These are phyloP conservation scores for Suhomyces sp. DNA, from an alignment of 805 yeast genomes.

Conservation along the genomic window DNA sequence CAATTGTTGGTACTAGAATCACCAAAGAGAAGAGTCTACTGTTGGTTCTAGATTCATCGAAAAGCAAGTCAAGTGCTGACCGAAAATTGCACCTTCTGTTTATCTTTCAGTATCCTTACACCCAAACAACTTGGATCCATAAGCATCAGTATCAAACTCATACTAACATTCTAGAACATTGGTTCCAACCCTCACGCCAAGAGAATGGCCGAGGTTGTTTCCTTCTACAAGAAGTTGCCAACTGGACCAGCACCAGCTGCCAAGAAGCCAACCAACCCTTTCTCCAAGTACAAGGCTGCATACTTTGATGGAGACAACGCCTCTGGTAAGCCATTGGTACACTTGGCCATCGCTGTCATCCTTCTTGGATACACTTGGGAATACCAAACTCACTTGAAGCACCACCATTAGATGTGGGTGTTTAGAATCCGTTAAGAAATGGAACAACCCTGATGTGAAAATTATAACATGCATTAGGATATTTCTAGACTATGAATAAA, in stretches of 20 bases:
- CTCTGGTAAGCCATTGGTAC: slow-evolving; percentile 79
- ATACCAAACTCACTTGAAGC: slow-evolving; percentile 82
- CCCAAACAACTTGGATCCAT: not conserved
- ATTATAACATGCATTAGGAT: too few relatives aligned
- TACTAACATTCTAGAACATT: slow-evolving; percentile 61
- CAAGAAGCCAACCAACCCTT: slow-evolving; percentile 61
- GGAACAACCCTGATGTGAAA: too few relatives aligned
- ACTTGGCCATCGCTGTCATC: slow-evolving; percentile 66
- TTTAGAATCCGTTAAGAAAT: too few relatives aligned
- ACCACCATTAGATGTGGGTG: slow-evolving; percentile 24
- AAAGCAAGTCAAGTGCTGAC: too few relatives aligned
- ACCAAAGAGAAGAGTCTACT: too few relatives aligned
- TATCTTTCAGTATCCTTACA: too few relatives aligned
- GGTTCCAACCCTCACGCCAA: slow-evolving; percentile 96
- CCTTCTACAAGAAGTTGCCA: slow-evolving; percentile 94
- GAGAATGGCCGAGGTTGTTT: slow-evolving; percentile 92
- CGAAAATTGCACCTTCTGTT: too few relatives aligned
- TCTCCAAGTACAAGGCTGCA: slow-evolving; percentile 80
- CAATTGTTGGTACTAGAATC: too few relatives aligned
- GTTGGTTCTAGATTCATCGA: too few relatives aligned
- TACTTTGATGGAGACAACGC: slow-evolving; percentile 84
- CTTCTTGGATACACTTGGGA: slow-evolving; percentile 86
- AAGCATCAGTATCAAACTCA: not conserved
- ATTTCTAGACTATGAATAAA: too few relatives aligned
- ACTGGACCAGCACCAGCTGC: slow-evolving; percentile 84